A percentile compares a stretch with the other conserved stretches of the same genome.
These are phyloP conservation scores for Circinella minor DNA, from an alignment of 371 early-diverging fungal genomes.

Conservation along the genomic window DNA sequence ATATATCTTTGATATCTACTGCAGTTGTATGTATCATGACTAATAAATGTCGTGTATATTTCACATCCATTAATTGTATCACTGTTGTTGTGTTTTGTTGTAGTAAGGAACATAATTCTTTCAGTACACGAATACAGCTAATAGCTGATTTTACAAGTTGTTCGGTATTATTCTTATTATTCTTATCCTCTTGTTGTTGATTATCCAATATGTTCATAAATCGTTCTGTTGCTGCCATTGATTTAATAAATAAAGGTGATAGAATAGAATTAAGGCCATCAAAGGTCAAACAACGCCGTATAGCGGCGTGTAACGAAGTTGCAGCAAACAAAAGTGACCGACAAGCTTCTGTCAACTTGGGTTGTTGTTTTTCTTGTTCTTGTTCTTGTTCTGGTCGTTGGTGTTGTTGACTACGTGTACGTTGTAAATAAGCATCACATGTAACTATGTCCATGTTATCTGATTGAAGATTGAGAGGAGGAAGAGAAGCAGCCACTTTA, in stretches of 20 bases:
- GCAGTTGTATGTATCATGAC: conserved; percentile 53
- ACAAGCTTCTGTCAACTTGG: conserved; percentile 31
- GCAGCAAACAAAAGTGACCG: conserved; percentile 39
- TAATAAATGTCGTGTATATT: conserved; percentile 50
- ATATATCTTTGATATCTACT: conserved; percentile 57
- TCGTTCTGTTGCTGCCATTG: conserved; percentile 27
- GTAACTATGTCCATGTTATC: conserved; percentile 7
- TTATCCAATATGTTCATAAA: background rate
- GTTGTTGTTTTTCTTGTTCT: background rate
- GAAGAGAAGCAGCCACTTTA: conserved; percentile 20
- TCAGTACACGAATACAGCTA: conserved; percentile 20
- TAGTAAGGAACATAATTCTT: conserved; percentile 31
- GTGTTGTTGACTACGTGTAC: conserved; percentile 8
- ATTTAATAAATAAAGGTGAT: conserved; percentile 23
- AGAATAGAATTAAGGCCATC: conserved; percentile 21
- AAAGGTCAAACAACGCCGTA: conserved; percentile 31
- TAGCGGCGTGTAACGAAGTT: conserved; percentile 27
- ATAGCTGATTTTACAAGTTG: background rate
- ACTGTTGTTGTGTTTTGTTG: conserved; percentile 32
- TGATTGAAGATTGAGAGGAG: conserved; percentile 24
- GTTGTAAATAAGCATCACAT: conserved; percentile 13
- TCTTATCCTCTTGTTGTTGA: background rate
- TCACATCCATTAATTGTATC: conserved; percentile 44
- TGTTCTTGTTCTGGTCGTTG: background rate
- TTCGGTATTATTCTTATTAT: background rate